phyloP scores from a whole-genome alignment of 148 eudicot species.

The Vaccinium myrtillus region DNA sequence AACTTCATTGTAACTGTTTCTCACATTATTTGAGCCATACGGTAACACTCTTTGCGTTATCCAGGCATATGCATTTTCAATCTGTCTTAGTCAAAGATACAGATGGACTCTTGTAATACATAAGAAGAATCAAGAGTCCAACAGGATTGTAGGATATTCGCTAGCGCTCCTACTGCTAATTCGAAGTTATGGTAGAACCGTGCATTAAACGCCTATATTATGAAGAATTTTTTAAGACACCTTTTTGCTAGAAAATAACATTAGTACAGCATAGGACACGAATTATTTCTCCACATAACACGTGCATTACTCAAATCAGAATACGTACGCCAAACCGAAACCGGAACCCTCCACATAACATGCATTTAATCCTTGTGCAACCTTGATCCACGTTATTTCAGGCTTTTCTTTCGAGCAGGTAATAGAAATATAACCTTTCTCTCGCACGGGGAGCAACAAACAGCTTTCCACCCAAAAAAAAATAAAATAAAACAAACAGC shows the following conservation, averaged over 20 bases:
- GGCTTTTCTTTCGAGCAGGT: neutral
- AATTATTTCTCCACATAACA: neutral
- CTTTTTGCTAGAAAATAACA: neutral
- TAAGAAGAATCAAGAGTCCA: neutral
- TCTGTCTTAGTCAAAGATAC: neutral
- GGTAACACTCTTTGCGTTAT: neutral
- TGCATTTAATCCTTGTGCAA: neutral
- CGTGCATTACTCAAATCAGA: neutral
- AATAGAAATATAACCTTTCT: neutral
- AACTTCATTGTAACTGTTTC: neutral
- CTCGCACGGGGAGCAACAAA: neutral
- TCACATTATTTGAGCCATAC: neutral
- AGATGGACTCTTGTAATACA: neutral
- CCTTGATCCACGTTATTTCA: neutral
- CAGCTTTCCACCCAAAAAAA: no score
- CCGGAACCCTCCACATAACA: neutral
- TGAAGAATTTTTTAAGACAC: neutral
- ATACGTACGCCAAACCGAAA: neutral
- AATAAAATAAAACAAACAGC: no score
- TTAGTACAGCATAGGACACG: neutral
- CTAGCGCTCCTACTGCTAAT: neutral
- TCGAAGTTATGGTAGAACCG: neutral
- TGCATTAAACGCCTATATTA: neutral
- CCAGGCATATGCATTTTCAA: neutral
- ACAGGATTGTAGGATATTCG: neutral